Conservation (phyloP, 129 eudicot genomes). For the Flaveria linearis region DNA sequence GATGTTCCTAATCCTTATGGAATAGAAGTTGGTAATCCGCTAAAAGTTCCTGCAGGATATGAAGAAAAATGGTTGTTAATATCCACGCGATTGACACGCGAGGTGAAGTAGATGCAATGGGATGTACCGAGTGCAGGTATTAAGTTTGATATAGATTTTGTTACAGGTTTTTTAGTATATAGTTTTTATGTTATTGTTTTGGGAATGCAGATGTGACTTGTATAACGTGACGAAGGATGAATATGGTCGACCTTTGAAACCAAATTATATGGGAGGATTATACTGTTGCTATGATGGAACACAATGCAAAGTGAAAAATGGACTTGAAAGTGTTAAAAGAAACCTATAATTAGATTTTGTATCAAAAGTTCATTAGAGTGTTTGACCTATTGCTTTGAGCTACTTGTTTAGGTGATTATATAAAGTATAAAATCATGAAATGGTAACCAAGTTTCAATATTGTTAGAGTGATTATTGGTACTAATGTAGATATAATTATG, state of each 20-base stretch:
- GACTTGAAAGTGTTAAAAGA: slow-evolving; percentile 43
- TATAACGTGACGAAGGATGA: slow-evolving; percentile 60
- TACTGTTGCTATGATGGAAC: slow-evolving; percentile 68
- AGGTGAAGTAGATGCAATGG: slow-evolving; percentile 52
- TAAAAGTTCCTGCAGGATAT: slow-evolving; percentile 55
- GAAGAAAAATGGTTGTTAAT: slow-evolving; percentile 65
- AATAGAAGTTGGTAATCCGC: slow-evolving; percentile 70
- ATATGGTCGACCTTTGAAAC: slow-evolving; percentile 46
- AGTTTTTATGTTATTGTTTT: not conserved
- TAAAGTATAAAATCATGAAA: not conserved
- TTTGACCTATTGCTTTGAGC: too few species aligned
- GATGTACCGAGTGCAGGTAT: slow-evolving; percentile 65
- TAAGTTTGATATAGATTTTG: not conserved
- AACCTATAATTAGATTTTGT: too few species aligned
- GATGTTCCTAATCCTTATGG: slow-evolving; percentile 76
- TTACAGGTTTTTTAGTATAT: not conserved
- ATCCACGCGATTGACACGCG: slow-evolving; percentile 77
- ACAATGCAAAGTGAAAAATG: slow-evolving; percentile 66
- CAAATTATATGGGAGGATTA: slow-evolving; percentile 64
- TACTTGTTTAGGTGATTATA: slow-evolving; percentile 13
- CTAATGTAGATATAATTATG: not conserved
- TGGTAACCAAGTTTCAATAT: too few species aligned
- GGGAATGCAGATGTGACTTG: slow-evolving; percentile 60
- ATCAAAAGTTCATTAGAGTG: too few species aligned
- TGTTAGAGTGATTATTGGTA: too few species aligned